Evolutionary conservation across 768 basidiomycete genomes (phyloP).

Genomic region (Russula virescens): DNA sequence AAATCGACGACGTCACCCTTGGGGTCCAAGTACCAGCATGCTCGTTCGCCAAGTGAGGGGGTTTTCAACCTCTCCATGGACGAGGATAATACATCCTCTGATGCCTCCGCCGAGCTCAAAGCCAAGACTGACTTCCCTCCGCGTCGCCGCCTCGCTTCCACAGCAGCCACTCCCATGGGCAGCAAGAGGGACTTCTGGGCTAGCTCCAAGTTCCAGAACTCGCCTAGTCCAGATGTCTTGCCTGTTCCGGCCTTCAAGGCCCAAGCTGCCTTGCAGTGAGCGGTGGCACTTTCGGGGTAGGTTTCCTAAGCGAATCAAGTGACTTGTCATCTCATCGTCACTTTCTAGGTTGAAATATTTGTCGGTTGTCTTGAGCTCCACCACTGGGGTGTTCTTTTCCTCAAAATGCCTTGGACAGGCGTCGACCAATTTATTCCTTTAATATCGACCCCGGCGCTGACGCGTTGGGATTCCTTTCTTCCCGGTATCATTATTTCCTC

Average conservation of each 20-base stretch:
- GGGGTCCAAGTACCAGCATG: slow-evolving; percentile 39
- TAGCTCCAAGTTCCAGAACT: slow-evolving; percentile 81
- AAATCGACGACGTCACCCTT: slow-evolving; percentile 36
- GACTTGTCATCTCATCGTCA: background rate
- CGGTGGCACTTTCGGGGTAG: background rate
- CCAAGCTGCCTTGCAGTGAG: slow-evolving; percentile 24
- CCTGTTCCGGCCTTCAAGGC: slow-evolving; percentile 57
- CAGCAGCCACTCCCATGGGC: slow-evolving; percentile 17
- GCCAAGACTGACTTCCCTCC: slow-evolving; percentile 31
- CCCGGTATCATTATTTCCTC: slow-evolving; percentile 41
- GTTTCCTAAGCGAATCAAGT: background rate
- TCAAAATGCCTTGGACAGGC: slow-evolving; percentile 30
- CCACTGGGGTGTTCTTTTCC: slow-evolving; percentile 29
- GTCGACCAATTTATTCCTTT: slow-evolving; percentile 33
- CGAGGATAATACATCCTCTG: slow-evolving; percentile 43
- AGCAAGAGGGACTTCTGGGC: slow-evolving; percentile 49
- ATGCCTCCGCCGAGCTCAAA: slow-evolving; percentile 36
- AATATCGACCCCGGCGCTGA: slow-evolving; percentile 24
- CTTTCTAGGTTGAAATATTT: slow-evolving; percentile 30
- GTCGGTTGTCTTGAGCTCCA: slow-evolving; percentile 36
- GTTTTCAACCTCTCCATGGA: slow-evolving; percentile 74
- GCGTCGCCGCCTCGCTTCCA: slow-evolving; percentile 19
- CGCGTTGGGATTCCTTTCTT: slow-evolving; percentile 21
- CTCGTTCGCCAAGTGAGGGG: slow-evolving; percentile 63
- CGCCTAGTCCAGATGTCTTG: slow-evolving; percentile 75